These are phyloP conservation scores for Torulaspora quercuum DNA, from an alignment of 805 yeast genomes.

Conservation along the genomic window DNA sequence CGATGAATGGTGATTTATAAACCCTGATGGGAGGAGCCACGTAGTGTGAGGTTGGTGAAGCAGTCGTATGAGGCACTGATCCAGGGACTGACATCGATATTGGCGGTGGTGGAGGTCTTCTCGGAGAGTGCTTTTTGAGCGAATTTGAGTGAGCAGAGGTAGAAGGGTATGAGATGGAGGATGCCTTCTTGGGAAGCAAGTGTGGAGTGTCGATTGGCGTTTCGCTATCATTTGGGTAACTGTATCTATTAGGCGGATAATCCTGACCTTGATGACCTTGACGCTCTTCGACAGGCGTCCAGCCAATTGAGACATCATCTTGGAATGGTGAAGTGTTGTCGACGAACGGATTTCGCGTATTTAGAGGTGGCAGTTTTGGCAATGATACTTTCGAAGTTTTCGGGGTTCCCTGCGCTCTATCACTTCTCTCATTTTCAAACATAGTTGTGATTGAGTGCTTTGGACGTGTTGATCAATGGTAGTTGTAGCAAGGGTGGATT, in stretches of 20 bases:
- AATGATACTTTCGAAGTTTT: slow-evolving; percentile 11
- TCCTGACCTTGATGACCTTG: neutral
- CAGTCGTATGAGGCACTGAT: slow-evolving; percentile 8
- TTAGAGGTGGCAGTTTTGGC: slow-evolving; percentile 33
- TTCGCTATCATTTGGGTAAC: neutral
- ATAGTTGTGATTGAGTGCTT: neutral
- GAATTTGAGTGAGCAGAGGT: slow-evolving; percentile 7
- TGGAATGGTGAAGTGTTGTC: slow-evolving; percentile 10
- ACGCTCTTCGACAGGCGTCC: slow-evolving; percentile 24
- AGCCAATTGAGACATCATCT: slow-evolving; percentile 23
- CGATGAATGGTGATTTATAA: slow-evolving; percentile 22
- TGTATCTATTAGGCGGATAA: neutral
- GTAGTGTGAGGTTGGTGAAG: slow-evolving; percentile 9
- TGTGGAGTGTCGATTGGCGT: too few relatives aligned
- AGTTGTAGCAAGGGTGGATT: too few relatives aligned
- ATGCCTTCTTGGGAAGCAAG: too few relatives aligned
- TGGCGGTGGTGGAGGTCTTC: slow-evolving; percentile 31
- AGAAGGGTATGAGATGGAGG: too few relatives aligned
- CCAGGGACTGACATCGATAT: too few relatives aligned
- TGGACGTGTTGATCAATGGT: too few relatives aligned
- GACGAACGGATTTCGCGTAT: slow-evolving; percentile 23
- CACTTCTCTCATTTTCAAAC: slow-evolving; percentile 2
- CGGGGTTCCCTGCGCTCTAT: slow-evolving; percentile 1
- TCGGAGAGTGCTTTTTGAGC: slow-evolving; percentile 6
- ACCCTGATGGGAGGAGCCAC: slow-evolving; percentile 4